Base-by-base conservation (phyloP, 2,329 filamentous ascomycete genomes). In the Dactylonectria macrodidyma region DNA sequence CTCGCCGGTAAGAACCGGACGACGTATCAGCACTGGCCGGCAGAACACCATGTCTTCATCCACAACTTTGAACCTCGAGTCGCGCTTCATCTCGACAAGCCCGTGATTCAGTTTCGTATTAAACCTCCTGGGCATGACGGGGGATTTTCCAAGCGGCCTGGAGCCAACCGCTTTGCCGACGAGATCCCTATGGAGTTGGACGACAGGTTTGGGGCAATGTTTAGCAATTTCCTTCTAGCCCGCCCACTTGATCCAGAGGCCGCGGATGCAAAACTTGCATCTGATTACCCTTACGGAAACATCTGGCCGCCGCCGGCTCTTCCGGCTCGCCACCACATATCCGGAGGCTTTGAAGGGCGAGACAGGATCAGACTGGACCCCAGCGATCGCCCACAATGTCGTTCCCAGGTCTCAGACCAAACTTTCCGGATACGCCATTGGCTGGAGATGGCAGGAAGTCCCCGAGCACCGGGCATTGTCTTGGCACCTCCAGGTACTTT, bases 281-380 rank as follows among this genome's bases (percentile, higher is more conserved):
- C 66, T 1, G 69, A 69, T 3, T 86, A 82, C 64, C 85, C 82
- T 33, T 87, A 88, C 65, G 84, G 83, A 54, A 79, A 84, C n/a
- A 80, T 95, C 10, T 97, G 95, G 95, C 95, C 95, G 8, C 92
- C 95, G 0, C 84, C 87, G 0, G 87, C 84, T 0, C 88, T 97
- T 12, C 94, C 94, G 0, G 88, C 91, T 2, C 75, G 79, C 1
- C 82, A 89, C 24, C 90, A 90, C 26, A 85, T 88, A 5, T 73
- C 79, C 1, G 82, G 83, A 36, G 51, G 71, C 73, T 52, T 64
- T 0, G 60, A 69, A 26, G 74, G 78, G 57, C 54, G 73, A 59
- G 67, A 72, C 48, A 62, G 75, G 57, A 41, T 75, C 51, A 44
- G 72, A 56, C 64, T 80, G 46, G 69, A 78, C 36, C 72, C 77